phyloP scores from a whole-genome alignment of 2,329 filamentous ascomycete species.

The Trichoderma semiorbis region DNA sequence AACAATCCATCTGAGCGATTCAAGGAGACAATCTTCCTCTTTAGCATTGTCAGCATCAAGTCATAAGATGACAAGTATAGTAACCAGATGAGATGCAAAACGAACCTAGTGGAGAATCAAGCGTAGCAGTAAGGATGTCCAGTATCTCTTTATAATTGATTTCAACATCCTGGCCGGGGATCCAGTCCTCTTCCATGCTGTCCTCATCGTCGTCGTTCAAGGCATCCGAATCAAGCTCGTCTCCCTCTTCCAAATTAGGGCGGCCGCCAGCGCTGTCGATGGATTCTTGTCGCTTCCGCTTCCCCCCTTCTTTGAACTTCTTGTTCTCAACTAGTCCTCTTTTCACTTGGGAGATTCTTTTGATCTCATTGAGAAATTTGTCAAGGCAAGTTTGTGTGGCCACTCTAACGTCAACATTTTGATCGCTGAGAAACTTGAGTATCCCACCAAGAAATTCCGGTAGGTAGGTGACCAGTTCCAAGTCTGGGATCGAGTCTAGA shows the following conservation, averaged over 20 bases:
- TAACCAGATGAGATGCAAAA: neutral
- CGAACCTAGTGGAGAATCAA: conserved; percentile 76
- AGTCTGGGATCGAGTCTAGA: conserved; percentile 91
- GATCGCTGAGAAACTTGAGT: conserved; percentile 87
- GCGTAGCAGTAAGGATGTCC: conserved; percentile 83
- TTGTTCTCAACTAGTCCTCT: conserved; percentile 86
- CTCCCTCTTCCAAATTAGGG: conserved; percentile 57
- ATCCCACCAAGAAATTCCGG: conserved; percentile 88
- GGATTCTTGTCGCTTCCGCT: conserved; percentile 66
- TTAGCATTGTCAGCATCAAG: conserved; percentile 18
- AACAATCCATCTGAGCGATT: conserved; percentile 91
- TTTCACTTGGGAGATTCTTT: conserved; percentile 87
- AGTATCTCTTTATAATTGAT: conserved; percentile 90
- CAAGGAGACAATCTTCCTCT: conserved; percentile 90
- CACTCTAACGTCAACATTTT: conserved; percentile 90
- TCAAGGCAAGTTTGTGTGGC: conserved; percentile 86
- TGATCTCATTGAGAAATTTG: conserved; percentile 88
- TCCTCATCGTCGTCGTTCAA: conserved; percentile 56
- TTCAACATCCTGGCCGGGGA: conserved; percentile 93
- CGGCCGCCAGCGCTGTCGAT: conserved; percentile 62
- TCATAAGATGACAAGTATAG: neutral
- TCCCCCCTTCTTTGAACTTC: conserved; percentile 64
- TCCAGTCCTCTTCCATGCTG: conserved; percentile 85
- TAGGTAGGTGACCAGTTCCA: conserved; percentile 89
- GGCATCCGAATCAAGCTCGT: conserved; percentile 56